Conservation (phyloP, 495 filamentous ascomycete genomes). For the Monascus purpureus region DNA sequence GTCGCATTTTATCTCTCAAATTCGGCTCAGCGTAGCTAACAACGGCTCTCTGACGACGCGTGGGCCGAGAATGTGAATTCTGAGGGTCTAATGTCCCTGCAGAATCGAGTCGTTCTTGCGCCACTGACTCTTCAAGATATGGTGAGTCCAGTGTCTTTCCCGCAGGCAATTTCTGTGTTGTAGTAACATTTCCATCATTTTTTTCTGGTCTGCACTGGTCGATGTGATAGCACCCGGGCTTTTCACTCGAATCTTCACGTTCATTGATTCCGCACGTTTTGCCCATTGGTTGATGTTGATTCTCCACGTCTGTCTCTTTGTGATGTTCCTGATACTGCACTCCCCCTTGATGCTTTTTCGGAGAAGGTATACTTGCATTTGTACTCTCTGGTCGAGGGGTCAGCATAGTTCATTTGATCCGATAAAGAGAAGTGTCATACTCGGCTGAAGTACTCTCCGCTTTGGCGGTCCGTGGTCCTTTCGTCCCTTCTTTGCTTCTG, state of each 20-base stretch:
- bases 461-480: slow-evolving; percentile 8
- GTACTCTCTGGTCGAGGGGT: slow-evolving; percentile 33
- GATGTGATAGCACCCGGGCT: neutral
- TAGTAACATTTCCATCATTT: no score
- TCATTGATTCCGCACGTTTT: neutral
- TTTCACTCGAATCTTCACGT: neutral
- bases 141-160: no score
- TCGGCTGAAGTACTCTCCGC: slow-evolving; percentile 46
- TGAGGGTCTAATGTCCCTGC: slow-evolving; percentile 3
- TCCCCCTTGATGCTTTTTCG: slow-evolving; percentile 10
- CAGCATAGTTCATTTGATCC: slow-evolving; percentile 6
- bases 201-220: neutral
- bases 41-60: slow-evolving; percentile 47
- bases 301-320: neutral
- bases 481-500: slow-evolving; percentile 9
- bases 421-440: slow-evolving; percentile 20
- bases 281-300: neutral
- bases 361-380: slow-evolving; percentile 29
- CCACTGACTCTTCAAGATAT: neutral
- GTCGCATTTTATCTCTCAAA: slow-evolving; percentile 74
- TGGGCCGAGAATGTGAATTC: slow-evolving; percentile 40
- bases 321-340: neutral
- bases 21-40: slow-evolving; percentile 83
- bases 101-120: neutral
- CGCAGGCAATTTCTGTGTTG: no score